Percentiles rank a stretch among this genome's conserved stretches.
Conservation (phyloP, 805 yeast genomes). For the Ogataea zsoltii region DNA sequence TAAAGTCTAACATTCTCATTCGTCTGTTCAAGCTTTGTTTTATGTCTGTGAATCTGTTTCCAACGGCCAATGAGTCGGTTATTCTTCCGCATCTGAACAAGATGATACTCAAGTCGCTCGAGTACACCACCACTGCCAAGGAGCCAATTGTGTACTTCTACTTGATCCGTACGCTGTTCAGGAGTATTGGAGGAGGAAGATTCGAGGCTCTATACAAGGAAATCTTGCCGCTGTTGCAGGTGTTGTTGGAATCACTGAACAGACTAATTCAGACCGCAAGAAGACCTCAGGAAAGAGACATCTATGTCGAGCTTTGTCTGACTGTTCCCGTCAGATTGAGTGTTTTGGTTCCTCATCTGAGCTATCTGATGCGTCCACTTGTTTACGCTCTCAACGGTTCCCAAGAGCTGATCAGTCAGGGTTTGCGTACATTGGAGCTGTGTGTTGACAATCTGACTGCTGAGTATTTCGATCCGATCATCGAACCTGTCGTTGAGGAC, state of each 20-base stretch:
- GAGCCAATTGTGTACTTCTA: constrained; percentile 92
- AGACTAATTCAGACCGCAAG: constrained; percentile 80
- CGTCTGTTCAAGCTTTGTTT: constrained; percentile 89
- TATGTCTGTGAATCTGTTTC: constrained; percentile 93
- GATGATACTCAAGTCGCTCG: constrained; percentile 76
- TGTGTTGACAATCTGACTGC: constrained; percentile 97
- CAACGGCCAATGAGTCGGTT: constrained; percentile 82
- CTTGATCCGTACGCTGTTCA: constrained; percentile 81
- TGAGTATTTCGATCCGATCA: constrained; percentile 94
- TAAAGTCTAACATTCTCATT: constrained; percentile 77
- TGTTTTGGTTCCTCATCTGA: constrained; percentile 89
- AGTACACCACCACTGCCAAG: constrained; percentile 77
- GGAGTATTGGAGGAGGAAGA: constrained; percentile 96
- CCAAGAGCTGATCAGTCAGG: constrained; percentile 91
- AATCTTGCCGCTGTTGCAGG: constrained; percentile 87
- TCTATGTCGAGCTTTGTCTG: constrained; percentile 90
- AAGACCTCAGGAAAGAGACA: constrained; percentile 86
- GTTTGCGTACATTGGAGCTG: constrained; percentile 88
- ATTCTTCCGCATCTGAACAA: constrained; percentile 85
- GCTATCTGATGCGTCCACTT: constrained; percentile 84
- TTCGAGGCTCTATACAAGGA: constrained; percentile 92
- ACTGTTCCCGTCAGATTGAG: constrained; percentile 95
- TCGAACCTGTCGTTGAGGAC: constrained; percentile 94
- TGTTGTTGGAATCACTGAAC: constrained; percentile 80
- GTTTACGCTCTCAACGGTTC: constrained; percentile 88